phyloP scores from a whole-genome alignment of 2,329 filamentous ascomycete species.

The Fusarium sp. region DNA sequence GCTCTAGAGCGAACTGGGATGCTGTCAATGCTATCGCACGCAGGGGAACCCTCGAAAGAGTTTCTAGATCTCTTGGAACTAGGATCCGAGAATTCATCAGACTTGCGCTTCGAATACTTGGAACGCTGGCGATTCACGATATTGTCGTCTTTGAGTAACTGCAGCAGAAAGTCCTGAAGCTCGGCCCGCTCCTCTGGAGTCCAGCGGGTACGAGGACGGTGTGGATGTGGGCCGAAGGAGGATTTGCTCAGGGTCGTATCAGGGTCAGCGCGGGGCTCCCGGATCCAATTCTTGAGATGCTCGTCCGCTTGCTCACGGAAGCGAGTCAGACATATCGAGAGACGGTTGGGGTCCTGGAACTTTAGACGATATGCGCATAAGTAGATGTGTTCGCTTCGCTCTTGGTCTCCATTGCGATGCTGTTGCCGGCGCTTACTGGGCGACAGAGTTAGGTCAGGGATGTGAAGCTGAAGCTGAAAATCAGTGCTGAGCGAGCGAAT shows the following conservation, averaged over 20 bases:
- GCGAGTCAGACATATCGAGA: constrained; percentile 38
- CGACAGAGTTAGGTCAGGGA: constrained; percentile 41
- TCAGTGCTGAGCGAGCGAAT: constrained; percentile 45
- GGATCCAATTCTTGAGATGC: constrained; percentile 35
- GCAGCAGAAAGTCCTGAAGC: constrained; percentile 43
- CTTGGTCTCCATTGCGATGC: constrained; percentile 39
- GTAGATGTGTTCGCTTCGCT: constrained; percentile 42
- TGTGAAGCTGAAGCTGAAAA: constrained; percentile 43
- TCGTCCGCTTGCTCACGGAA: constrained; percentile 42
- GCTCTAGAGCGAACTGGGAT: constrained; percentile 39
- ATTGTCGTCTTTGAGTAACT: constrained; percentile 30
- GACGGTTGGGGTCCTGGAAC: constrained; percentile 28
- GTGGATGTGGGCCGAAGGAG: constrained; percentile 43
- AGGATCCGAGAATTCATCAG: constrained; percentile 36
- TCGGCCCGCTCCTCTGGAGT: constrained; percentile 39
- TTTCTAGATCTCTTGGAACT: constrained; percentile 34
- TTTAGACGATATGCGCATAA: constrained; percentile 34
- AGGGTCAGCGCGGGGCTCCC: constrained; percentile 34
- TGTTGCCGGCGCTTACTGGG: constrained; percentile 41
- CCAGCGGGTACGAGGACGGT: constrained; percentile 30
- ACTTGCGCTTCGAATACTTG: constrained; percentile 38
- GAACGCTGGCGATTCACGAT: constrained; percentile 11
- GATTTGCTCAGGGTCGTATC: constrained; percentile 33
- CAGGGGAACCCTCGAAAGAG: constrained; percentile 13
- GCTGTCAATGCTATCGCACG: constrained; percentile 31